phyloP scores from a whole-genome alignment of 2,329 filamentous ascomycete species.

The Aphanoascus verrucosus region DNA sequence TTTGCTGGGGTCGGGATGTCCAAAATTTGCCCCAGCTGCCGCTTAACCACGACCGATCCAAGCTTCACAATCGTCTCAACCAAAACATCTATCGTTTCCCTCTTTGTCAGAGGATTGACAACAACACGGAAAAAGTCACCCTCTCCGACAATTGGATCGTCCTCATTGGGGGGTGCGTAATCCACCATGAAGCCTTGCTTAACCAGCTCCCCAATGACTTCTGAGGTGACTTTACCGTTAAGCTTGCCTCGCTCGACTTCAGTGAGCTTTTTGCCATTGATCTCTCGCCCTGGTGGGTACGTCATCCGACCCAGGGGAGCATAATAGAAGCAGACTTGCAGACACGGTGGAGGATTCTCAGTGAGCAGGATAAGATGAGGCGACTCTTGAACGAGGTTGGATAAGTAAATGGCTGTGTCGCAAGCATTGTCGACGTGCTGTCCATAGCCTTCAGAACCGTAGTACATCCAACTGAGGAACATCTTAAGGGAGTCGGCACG shows the following conservation, averaged over 20 bases:
- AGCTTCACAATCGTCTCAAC: conserved; percentile 48
- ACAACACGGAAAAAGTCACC: conserved; percentile 61
- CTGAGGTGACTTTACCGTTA: conserved; percentile 48
- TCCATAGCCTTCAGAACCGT: conserved; percentile 65
- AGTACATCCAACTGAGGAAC: conserved; percentile 80
- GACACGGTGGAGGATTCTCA: conserved; percentile 67
- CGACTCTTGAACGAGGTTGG: conserved; percentile 45
- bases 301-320: conserved; percentile 47
- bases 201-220: conserved; percentile 46
- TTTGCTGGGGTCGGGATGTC: conserved; percentile 3
- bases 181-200: conserved; percentile 58
- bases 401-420: conserved; percentile 58
- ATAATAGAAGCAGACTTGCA: conserved; percentile 94
- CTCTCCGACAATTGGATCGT: conserved; percentile 41
- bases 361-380: conserved; percentile 61
- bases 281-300: conserved; percentile 23
- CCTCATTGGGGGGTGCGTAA: conserved; percentile 45
- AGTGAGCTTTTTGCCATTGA: conserved; percentile 18
- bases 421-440: conserved; percentile 62
- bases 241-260: conserved; percentile 32
- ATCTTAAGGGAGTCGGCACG: conserved; percentile 78
- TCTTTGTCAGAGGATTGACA: conserved; percentile 52
- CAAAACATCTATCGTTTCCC: conserved; percentile 52
- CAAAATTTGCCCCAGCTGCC: conserved; percentile 8
- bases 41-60: conserved; percentile 27